These are phyloP conservation scores for Alternaria gansuensis DNA, from an alignment of 2,329 filamentous ascomycete genomes.

Conservation along the genomic window DNA sequence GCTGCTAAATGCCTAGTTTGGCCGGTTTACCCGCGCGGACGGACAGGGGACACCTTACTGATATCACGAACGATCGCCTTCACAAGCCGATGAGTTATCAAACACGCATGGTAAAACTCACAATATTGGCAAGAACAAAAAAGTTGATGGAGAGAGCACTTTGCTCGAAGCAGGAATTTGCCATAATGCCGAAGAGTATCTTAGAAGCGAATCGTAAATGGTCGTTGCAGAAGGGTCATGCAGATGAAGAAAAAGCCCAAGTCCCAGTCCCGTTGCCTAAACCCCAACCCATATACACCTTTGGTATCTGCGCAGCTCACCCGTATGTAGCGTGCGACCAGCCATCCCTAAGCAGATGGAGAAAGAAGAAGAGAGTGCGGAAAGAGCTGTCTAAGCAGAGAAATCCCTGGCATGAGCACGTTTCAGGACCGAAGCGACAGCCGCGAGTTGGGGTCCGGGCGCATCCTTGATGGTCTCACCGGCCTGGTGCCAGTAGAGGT, in stretches of 20 bases:
- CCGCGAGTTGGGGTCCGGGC: constrained; percentile 37
- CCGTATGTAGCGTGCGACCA: neutral
- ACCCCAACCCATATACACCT: neutral
- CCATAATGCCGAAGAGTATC: constrained; percentile 3
- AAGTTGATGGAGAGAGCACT: neutral
- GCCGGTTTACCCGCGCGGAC: no score
- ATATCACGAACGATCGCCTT: no score
- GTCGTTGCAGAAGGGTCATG: constrained; percentile 7
- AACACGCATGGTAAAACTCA: neutral
- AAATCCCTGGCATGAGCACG: constrained; percentile 42
- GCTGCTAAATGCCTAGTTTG: no score
- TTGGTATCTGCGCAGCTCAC: neutral
- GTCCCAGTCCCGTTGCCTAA: constrained; percentile 3
- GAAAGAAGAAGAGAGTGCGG: constrained; percentile 3
- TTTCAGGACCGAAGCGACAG: constrained; percentile 24
- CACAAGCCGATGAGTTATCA: neutral
- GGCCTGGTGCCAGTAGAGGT: constrained; percentile 45
- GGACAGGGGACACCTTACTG: no score
- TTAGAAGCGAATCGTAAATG: constrained; percentile 15
- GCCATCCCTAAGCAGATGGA: neutral
- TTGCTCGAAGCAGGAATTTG: constrained; percentile 8
- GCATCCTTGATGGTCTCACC: constrained; percentile 33
- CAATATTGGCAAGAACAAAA: neutral
- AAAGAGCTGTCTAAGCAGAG: constrained; percentile 26
- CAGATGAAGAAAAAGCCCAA: constrained; percentile 5